These are phyloP conservation scores for Aspergillus ruber DNA, from an alignment of 2,329 filamentous ascomycete genomes.

Conservation along the genomic window DNA sequence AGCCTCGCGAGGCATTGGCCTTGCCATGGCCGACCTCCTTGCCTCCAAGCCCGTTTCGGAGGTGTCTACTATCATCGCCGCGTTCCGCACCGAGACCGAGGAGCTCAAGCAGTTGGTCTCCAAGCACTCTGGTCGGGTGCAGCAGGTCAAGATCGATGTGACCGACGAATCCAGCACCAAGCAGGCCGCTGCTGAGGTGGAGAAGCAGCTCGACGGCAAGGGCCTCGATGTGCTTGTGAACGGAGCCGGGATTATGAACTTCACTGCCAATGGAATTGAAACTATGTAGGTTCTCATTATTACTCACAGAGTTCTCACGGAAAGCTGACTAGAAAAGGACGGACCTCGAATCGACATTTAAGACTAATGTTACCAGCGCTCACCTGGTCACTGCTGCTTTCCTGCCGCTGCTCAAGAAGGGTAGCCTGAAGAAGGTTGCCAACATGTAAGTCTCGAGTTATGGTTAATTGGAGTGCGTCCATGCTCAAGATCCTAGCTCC, in stretches of 20 bases:
- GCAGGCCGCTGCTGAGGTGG: conserved; percentile 28
- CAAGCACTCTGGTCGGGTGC: conserved; percentile 25
- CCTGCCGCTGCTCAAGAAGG: conserved; percentile 28
- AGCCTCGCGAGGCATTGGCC: conserved; percentile 28
- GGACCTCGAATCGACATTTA: conserved; percentile 22
- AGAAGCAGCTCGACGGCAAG: conserved; percentile 24
- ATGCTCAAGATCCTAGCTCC: conserved; percentile 21
- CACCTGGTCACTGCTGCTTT: conserved; percentile 33
- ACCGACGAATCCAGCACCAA: conserved; percentile 28
- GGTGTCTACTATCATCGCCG: conserved; percentile 35
- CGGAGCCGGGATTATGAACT: conserved; percentile 19
- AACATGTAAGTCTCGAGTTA: conserved; percentile 29
- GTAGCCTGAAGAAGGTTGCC: conserved; percentile 35
- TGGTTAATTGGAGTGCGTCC: background rate
- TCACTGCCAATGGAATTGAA: conserved; percentile 6
- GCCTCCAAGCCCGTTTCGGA: conserved; percentile 21
- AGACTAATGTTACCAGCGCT: conserved; percentile 34
- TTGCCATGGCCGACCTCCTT: conserved; percentile 22
- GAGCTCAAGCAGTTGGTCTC: conserved; percentile 27
- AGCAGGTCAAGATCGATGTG: conserved; percentile 31
- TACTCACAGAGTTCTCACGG: background rate
- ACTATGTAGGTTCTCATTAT: conserved; percentile 6
- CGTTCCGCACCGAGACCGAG: conserved; percentile 23
- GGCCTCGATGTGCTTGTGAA: conserved; percentile 32
- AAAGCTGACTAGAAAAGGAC: conserved; percentile 6